Conservation (phyloP, 495 filamentous ascomycete genomes). For the Astrothelium subdiscretum region DNA sequence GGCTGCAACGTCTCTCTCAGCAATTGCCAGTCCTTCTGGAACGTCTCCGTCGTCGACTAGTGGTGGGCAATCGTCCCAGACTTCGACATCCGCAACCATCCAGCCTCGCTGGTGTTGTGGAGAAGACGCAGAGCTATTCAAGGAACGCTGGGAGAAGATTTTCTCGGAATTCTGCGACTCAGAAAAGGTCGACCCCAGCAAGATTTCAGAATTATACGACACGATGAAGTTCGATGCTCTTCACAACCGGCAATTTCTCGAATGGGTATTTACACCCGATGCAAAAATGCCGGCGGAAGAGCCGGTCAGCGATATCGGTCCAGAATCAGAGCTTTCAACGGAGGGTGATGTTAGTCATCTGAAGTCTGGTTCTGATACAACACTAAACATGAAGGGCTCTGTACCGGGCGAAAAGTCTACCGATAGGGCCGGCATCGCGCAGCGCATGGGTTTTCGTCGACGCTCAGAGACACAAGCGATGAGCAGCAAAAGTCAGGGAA, state of each 20-base stretch:
- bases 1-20: conserved; percentile 46
- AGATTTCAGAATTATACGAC: conserved; percentile 94
- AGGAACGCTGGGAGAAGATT: conserved; percentile 96
- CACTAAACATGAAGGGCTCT: neutral
- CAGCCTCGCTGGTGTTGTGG: conserved; percentile 93
- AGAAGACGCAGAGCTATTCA: conserved; percentile 89
- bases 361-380: conserved; percentile 3
- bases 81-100: conserved; percentile 50
- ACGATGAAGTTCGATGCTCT: conserved; percentile 99
- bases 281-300: conserved; percentile 56
- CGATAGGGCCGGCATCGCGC: conserved; percentile 20
- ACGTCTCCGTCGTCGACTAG: neutral
- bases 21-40: conserved; percentile 20
- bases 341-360: neutral
- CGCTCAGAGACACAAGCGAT: conserved; percentile 18
- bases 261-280: conserved; percentile 90
- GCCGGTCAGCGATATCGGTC: conserved; percentile 8
- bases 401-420: conserved; percentile 5
- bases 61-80: conserved; percentile 24
- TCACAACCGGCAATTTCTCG: conserved; percentile 92
- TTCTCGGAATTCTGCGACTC: conserved; percentile 93
- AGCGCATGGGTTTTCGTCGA: conserved; percentile 29
- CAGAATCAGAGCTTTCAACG: neutral
- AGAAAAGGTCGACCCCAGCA: conserved; percentile 95
- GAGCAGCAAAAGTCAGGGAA: conserved; percentile 5